Base-by-base conservation (phyloP, 495 filamentous ascomycete species). In the Neurospora sp. region DNA sequence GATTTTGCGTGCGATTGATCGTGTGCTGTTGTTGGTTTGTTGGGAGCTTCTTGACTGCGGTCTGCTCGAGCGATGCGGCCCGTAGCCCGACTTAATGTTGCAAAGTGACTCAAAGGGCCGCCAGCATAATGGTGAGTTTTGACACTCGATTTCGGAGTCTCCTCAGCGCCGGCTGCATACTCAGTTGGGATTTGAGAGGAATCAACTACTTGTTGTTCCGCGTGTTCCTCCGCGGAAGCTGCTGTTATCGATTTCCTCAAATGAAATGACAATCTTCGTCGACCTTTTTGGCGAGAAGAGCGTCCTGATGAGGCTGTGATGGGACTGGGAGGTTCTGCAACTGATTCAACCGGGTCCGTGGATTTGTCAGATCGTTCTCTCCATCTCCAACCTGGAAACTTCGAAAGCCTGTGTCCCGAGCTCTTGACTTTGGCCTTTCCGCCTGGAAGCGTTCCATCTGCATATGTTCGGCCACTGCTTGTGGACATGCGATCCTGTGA, bases 301-400 rank as follows among this genome's bases (percentile, higher is more conserved):
- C 54, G 54, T 66, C 28, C 28, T 17, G 54, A 34, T 34, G 54
- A 66, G 13, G 54, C 24, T 66, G 15, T 28, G 54, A 34, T 17
- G 24, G 13, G 24, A 66, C 54, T 66, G 24, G 28, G 54, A 66
- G 24, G 54, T 66, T 66, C 31, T 66, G 13, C 54, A 66, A 15
- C 28, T 66, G 28, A 36, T 34, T 66, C 54, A 21, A 45, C 72
- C 15, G 43, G 17, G 15, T 72, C 54, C 7, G 42, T 70, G 1
- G 76, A 73, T 8, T 54, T 42, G n/a, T 43, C 24, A 11, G 62
- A 38, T 13, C 59, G 74, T 17, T 76, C 74, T 39, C 70, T 74
- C 28, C 71, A 71, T 69, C 39, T 73, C 73, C 74, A 78, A 15
- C 59, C 73, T n/a, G 73, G 28, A 21, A 75, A 38, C 28, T 70